A percentile compares a stretch with the other conserved stretches of the same genome.
phyloP scores from a whole-genome alignment of 148 eudicot species.

The Heliosperma pusillum region DNA sequence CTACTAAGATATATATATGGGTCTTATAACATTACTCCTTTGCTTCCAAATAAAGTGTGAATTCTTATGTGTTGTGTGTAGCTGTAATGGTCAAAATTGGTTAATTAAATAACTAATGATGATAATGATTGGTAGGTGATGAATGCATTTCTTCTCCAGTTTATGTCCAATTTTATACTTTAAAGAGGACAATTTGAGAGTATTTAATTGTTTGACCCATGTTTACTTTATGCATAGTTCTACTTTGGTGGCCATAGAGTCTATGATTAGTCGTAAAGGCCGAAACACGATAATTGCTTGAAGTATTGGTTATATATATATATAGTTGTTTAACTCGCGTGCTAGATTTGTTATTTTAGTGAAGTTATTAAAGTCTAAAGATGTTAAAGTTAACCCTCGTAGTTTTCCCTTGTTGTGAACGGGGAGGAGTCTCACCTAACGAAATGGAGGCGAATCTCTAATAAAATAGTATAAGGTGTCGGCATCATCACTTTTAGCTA shows the following conservation, averaged over 20 bases:
- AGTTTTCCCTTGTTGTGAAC: background rate
- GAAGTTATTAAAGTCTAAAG: background rate
- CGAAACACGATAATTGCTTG: background rate
- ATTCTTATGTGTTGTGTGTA: background rate
- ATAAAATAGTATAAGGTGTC: background rate
- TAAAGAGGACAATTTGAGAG: background rate
- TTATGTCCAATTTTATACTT: background rate
- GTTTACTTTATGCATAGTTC: background rate
- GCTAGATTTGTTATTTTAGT: slow-evolving; percentile 1
- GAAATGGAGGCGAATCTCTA: slow-evolving; percentile 1
- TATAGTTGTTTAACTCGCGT: background rate
- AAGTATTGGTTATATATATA: background rate
- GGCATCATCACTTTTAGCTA: background rate
- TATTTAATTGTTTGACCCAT: background rate
- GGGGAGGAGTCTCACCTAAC: slow-evolving; percentile 7
- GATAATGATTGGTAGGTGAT: slow-evolving; percentile 6
- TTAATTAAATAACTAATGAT: slow-evolving; percentile 1
- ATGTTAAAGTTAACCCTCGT: background rate
- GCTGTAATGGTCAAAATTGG: slow-evolving; percentile 21
- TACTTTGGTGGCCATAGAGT: background rate
- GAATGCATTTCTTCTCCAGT: slow-evolving; percentile 14
- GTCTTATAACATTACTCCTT: no score
- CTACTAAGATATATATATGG: no score
- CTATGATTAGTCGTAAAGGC: background rate
- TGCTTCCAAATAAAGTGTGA: slow-evolving; percentile 2